A percentile compares a stretch with the other conserved stretches of the same genome.
Conservation (phyloP, 352 stramenopile genomes). For the Peronospora destructor region DNA sequence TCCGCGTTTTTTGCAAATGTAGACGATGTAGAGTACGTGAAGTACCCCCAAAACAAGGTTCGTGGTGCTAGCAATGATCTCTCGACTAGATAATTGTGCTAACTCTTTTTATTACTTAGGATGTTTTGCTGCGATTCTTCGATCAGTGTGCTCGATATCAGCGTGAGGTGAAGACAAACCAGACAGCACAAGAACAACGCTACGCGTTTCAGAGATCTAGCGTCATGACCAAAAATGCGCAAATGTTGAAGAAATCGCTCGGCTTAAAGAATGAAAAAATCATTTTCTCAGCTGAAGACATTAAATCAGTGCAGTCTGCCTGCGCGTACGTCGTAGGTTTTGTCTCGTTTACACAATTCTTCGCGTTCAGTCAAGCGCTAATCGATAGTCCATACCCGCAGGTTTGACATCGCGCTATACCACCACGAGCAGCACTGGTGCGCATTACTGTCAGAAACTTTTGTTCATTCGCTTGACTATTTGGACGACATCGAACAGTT, state of each 20-base stretch:
- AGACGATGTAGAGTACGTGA: constrained; percentile 35
- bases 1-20: constrained; percentile 47
- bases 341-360: not conserved
- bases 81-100: not conserved
- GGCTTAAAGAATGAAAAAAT: constrained; percentile 22
- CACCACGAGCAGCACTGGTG: constrained; percentile 36
- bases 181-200: constrained; percentile 24
- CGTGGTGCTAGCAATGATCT: not conserved
- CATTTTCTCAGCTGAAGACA: constrained; percentile 24
- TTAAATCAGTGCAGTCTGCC: constrained; percentile 32
- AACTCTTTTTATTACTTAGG: constrained; percentile 13
- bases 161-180: constrained; percentile 41
- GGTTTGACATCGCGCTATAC: constrained; percentile 49
- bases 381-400: constrained; percentile 1
- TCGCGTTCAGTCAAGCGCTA: not conserved
- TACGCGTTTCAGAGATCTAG: constrained; percentile 29
- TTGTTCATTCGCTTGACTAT: constrained; percentile 35
- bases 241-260: constrained; percentile 19
- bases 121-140: constrained; percentile 51
- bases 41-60: constrained; percentile 33
- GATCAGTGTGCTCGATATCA: constrained; percentile 50
- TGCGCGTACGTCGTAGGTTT: constrained; percentile 31
- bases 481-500: constrained; percentile 41
- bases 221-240: constrained; percentile 9
- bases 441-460: constrained; percentile 27